Base-by-base conservation (phyloP, 1,139 yeast species). In the Zygotorulaspora mrakii region DNA sequence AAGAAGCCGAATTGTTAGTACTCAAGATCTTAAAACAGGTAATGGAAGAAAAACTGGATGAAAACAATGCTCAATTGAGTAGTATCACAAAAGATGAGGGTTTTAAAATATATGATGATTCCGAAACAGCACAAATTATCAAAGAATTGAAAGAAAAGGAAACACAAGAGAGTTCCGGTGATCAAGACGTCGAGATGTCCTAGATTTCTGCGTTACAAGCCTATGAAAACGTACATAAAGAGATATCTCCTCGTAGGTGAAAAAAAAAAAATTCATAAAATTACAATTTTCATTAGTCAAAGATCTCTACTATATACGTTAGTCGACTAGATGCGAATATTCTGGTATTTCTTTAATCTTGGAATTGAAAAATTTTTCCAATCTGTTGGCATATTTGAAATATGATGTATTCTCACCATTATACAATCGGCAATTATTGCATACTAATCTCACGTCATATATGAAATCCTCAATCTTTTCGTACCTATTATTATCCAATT, bases 11-110 rank as follows among this genome's bases (percentile, higher is more conserved):
- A 69, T 68, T 85, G 35, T 73, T 94, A 61, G 83, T 91, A 9
- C 75, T 94, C 60, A 89, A 89, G 70, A 86, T 86, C 42, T 75
- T 94, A 57, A 89, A 89, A 65, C 98, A 94, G 67, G 99, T 94
- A 35, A 94, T 94, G 99, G 99, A 94, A 69, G 99, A 94, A 67
- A 91, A 91, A 67, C 73, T 94, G 59, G 97, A 94, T 65, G 84
- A 94, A 47, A 86, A 84, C 56, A 94, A 94, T 63, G 96, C 96
- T 26, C 98, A 94, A 69, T 75, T 94, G 58, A 94, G 98, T 37
- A 77, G 91, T 55, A 95, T 94, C 35, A 91, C 98, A 24, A 74
- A 75, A 54, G 94, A 81, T 24, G 76, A 75, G 28, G 98, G 98
- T 0, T 94, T 88, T 69, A 77, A 82, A 64, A 81, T 91, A 46